Evolutionary conservation across 768 basidiomycete genomes (phyloP).

Genomic region (Cyathus striatus): DNA sequence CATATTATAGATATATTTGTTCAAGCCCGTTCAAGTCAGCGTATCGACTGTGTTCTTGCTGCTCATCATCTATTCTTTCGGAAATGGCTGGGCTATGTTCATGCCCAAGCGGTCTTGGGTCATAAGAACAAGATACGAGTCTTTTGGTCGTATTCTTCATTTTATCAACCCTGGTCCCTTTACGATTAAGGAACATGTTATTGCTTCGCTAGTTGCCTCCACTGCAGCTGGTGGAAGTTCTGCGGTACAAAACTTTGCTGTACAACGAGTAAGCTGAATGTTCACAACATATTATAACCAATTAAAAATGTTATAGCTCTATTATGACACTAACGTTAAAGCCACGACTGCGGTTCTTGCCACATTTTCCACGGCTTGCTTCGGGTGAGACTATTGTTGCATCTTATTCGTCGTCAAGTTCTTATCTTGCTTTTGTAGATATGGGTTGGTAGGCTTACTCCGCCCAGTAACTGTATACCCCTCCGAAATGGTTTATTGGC

Average conservation of each 20-base stretch:
- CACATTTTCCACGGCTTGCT: constrained; percentile 60
- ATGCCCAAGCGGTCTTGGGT: constrained; percentile 37
- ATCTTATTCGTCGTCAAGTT: not conserved
- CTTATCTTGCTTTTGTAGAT: constrained; percentile 24
- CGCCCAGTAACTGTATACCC: constrained; percentile 57
- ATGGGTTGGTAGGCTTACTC: constrained; percentile 54
- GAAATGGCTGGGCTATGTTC: constrained; percentile 43
- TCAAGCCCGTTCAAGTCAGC: constrained; percentile 49
- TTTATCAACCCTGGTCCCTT: constrained; percentile 59
- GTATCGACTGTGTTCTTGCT: constrained; percentile 56
- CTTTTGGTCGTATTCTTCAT: constrained; percentile 32
- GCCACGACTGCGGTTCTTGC: constrained; percentile 54
- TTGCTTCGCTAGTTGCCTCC: constrained; percentile 51
- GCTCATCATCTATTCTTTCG: constrained; percentile 47
- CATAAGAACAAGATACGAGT: constrained; percentile 35
- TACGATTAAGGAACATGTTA: constrained; percentile 56
- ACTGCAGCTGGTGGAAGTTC: constrained; percentile 49
- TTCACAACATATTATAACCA: not conserved
- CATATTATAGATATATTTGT: constrained; percentile 48
- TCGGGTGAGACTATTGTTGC: constrained; percentile 35
- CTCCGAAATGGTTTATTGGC: constrained; percentile 62
- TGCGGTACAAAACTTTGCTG: constrained; percentile 57
- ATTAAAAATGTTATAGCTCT: constrained; percentile 31
- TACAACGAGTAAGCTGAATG: constrained; percentile 38
- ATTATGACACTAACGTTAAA: constrained; percentile 51